Percentiles rank a stretch among this genome's conserved stretches.
Conservation (phyloP, 768 basidiomycete species). For the Mycena capillaripes region DNA sequence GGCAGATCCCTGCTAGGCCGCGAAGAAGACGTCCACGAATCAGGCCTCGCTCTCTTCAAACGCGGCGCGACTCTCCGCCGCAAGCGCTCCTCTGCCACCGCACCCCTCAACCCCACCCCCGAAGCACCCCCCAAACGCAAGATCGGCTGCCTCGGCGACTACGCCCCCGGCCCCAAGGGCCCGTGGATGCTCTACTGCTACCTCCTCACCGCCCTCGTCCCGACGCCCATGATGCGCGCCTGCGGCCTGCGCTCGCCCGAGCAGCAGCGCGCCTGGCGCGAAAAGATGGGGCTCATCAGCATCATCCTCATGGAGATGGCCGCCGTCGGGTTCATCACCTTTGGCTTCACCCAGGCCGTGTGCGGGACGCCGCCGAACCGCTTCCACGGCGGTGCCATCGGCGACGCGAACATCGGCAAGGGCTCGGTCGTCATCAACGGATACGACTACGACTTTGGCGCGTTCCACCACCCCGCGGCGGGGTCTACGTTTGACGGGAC, state of each 20-base stretch:
- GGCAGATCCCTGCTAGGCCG: conserved; percentile 92
- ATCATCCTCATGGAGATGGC: conserved; percentile 97
- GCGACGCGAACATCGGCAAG: conserved; percentile 76
- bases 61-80: conserved; percentile 85
- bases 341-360: conserved; percentile 96
- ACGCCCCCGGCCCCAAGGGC: conserved; percentile 90
- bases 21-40: conserved; percentile 93
- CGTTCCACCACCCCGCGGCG: conserved; percentile 86
- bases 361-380: conserved; percentile 91
- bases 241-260: conserved; percentile 93
- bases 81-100: conserved; percentile 65
- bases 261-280: conserved; percentile 96
- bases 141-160: conserved; percentile 75
- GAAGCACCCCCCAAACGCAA: conserved; percentile 46
- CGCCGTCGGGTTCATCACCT: conserved; percentile 96
- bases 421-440: conserved; percentile 95
- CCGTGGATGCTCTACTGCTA: conserved; percentile 97
- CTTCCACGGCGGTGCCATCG: conserved; percentile 84
- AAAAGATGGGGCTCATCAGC: conserved; percentile 94
- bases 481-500: conserved; percentile 79
- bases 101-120: conserved; percentile 54
- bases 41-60: conserved; percentile 93
- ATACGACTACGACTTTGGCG: conserved; percentile 91
- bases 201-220: conserved; percentile 87
- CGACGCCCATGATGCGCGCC: conserved; percentile 77